Base-by-base conservation (phyloP, 768 basidiomycete genomes). In the Myochromella boudieri region DNA sequence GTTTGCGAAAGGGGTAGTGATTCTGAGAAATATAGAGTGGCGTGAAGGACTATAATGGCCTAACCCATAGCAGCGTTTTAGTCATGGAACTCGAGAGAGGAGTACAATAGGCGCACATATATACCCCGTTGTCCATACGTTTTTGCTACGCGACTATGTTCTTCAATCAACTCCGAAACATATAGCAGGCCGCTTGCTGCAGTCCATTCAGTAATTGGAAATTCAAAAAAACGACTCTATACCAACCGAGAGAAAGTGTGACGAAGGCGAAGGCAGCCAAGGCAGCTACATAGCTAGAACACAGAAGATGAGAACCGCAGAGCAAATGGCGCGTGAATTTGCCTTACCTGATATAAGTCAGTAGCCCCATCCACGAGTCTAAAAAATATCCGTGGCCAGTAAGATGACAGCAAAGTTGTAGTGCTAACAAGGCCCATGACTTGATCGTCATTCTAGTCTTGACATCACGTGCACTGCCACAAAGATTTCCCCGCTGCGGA, bases 101-200 rank as follows among this genome's bases (percentile, higher is more conserved):
- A 29, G 32, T 15, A 31, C 37, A 25, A 48, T 14, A 32, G 28
- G 75, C 91, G 54, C 62, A 95, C 95, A 68, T 91, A 94, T 51
- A 90, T 91, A n/a, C 82, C 79, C 53, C 89, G 72, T 65, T 91
- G 85, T 1, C 97, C 97, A 18, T 92, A 62, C 1, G 68, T 55
- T 69, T 97, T 99, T 10, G 97, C 89, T 46, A 78, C 60, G 37
- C 80, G 80, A 10, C 92, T 84, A 63, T 95, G 87, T 62, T 98
- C 95, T 65, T 98, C 95, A 52, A 98, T 97, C 25, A 97, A 65
- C 63, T 98, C 95, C 1, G 95, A 94, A 25, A 95, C 71, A 75
- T 95, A 97, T 44, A 98, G 70, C 36, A 98, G 72, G 6, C 95
- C 95, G 67, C 91, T 95, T 39, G 95, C 95, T 95, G 62, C 10